Percentiles rank a stretch among this genome's conserved stretches.
Evolutionary conservation across 2,329 filamentous ascomycete genomes (phyloP).

Genomic region (Talaromyces sp.): DNA sequence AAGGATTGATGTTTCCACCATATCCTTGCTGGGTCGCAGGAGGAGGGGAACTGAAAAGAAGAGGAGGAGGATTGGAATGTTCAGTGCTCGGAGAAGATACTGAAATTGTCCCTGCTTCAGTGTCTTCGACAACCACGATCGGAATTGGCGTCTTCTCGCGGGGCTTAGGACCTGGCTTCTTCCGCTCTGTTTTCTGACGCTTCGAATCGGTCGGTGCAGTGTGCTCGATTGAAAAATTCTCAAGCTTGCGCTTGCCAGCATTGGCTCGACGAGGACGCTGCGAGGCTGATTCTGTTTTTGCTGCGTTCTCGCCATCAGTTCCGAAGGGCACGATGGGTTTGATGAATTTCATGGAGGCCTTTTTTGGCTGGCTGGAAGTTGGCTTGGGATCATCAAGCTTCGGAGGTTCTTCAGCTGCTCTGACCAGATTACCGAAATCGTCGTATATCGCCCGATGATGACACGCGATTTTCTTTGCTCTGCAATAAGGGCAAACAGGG

Average conservation of each 20-base stretch:
- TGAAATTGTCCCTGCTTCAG: not conserved
- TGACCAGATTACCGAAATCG: not conserved
- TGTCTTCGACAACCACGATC: not conserved
- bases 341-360: not conserved
- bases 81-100: not conserved
- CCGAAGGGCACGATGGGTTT: too few species aligned
- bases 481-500: not conserved
- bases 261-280: constrained; percentile 3
- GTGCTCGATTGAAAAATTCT: not conserved
- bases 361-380: not conserved
- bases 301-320: not conserved
- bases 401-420: not conserved
- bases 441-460: not conserved
- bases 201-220: not conserved
- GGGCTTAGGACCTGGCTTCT: constrained; percentile 5
- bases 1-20: not conserved
- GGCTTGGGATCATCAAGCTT: not conserved
- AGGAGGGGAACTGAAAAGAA: not conserved
- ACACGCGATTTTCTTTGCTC: not conserved
- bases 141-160: not conserved
- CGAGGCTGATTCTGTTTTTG: not conserved
- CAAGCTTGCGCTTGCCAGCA: constrained; percentile 7
- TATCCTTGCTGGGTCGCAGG: not conserved
- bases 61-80: not conserved
- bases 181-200: not conserved